Base-by-base conservation (phyloP, 225 moss, liverwort and hornwort species). In the Pleurozium schreberi region DNA sequence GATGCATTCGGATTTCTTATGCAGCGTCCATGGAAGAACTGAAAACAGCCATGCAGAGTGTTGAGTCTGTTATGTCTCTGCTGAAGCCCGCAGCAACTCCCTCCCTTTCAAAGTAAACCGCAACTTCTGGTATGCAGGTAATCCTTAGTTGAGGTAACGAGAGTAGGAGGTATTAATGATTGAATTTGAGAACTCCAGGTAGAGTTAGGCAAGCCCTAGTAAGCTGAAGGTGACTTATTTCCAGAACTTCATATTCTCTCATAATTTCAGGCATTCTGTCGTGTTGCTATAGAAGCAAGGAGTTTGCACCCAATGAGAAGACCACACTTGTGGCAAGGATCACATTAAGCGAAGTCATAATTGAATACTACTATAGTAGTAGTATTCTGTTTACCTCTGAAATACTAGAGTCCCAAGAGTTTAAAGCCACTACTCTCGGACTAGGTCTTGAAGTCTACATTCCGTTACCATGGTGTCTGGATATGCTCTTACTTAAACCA, bases 1-100 rank as follows among this genome's bases (percentile, higher is more conserved):
- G 92, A 77, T 99, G 98, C 91, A 89, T 99, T 68, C 96, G 98
- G 26, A 96, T 99, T 75, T 99, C 98, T 18, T 99, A 99, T 88
- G 98, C 98, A 38, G 96, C 98, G 31, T 97, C 98, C 33, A 93
- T 96, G 82, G 93, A 99, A 87, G 97, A 97, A 83, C 93, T 99
- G 85, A 88, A 90, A 74, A 91, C 77, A 50, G 98, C 95, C 71
- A 93, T 96, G 86, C 84, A 95, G 85, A 96, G 96, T 34, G 96
- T 99, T 77, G 96, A 96, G 88, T 95, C 95, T 68, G 96, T 95
- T 28, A 92, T 99, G 80, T 84, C 93, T 62, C 94, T 95, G 60
- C 85, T 99, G 66, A 95, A 96, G 85, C 94, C 95, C n/a, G 88
- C 89, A 80, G 81, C 75, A 79, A 89, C 90, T 91, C 90, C 92